phyloP scores from a whole-genome alignment of 108 stramenopile genomes.

The Skeletonema menzelii region DNA sequence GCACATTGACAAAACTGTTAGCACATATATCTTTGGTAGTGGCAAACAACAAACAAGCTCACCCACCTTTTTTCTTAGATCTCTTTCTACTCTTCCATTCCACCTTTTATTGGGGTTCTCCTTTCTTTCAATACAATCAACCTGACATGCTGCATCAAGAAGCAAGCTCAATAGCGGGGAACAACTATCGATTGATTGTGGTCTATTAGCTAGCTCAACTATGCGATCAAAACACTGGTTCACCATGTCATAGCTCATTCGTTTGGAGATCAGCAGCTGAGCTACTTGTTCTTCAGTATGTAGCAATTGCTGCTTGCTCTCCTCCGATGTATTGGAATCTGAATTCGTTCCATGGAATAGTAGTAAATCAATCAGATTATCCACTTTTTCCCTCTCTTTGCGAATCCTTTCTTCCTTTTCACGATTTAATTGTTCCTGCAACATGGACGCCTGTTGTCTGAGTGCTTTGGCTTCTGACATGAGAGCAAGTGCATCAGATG shows the following conservation, averaged over 20 bases:
- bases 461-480: slow-evolving; percentile 19
- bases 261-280: slow-evolving; percentile 49
- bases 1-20: not conserved
- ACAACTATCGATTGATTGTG: slow-evolving; percentile 48
- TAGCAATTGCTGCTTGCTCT: slow-evolving; percentile 49
- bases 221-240: slow-evolving; percentile 72
- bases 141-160: slow-evolving; percentile 71
- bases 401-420: slow-evolving; percentile 49
- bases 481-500: slow-evolving; percentile 10
- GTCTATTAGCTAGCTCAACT: slow-evolving; percentile 46
- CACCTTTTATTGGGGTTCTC: slow-evolving; percentile 86
- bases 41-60: not conserved
- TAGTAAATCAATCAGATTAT: slow-evolving; percentile 63
- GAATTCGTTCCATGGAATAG: slow-evolving; percentile 38
- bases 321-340: slow-evolving; percentile 17
- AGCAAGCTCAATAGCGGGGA: slow-evolving; percentile 40
- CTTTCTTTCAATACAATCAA: slow-evolving; percentile 67
- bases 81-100: slow-evolving; percentile 70
- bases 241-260: slow-evolving; percentile 67
- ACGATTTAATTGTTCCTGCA: slow-evolving; percentile 35
- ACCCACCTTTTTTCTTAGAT: slow-evolving; percentile 46
- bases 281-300: slow-evolving; percentile 65
- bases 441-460: slow-evolving; percentile 10
- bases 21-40: not conserved
- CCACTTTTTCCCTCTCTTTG: slow-evolving; percentile 51